These are phyloP conservation scores for Colletotrichum sp. DNA, from an alignment of 2,329 filamentous ascomycete species.

Conservation along the genomic window DNA sequence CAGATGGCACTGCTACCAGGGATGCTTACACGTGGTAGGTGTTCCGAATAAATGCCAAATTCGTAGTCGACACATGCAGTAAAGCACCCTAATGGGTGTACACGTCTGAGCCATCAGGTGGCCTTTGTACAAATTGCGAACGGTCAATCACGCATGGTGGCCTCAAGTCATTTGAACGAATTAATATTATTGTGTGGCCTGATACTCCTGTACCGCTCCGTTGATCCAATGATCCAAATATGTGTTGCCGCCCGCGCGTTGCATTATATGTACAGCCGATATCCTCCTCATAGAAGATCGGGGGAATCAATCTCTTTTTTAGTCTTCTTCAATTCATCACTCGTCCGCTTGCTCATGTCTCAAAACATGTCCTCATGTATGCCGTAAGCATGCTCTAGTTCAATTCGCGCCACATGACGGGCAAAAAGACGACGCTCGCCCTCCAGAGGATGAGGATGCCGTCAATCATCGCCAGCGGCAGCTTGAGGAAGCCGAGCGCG, in stretches of 20 bases:
- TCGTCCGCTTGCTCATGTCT: conserved; percentile 9
- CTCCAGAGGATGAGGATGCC: conserved; percentile 77
- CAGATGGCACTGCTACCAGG: background rate
- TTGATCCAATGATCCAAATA: conserved; percentile 16
- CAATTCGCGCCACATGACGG: conserved; percentile 77
- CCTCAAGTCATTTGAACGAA: background rate
- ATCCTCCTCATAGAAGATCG: background rate
- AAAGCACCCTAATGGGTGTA: background rate
- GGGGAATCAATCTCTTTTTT: background rate
- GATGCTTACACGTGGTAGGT: background rate
- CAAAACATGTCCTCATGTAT: background rate
- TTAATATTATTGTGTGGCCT: conserved; percentile 8
- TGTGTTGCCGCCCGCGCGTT: background rate
- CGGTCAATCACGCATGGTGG: background rate
- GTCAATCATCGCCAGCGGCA: conserved; percentile 70
- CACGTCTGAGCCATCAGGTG: background rate
- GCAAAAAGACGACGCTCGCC: conserved; percentile 81
- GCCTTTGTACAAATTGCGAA: background rate
- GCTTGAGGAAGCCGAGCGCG: conserved; percentile 57
- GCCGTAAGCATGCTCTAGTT: conserved; percentile 11
- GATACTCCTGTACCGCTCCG: background rate
- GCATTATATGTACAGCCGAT: conserved; percentile 4
- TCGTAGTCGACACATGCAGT: background rate
- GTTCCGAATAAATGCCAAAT: background rate
- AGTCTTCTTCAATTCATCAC: background rate